These are phyloP conservation scores for Moringa oleifera DNA, from an alignment of 345 rosid species.

Conservation along the genomic window DNA sequence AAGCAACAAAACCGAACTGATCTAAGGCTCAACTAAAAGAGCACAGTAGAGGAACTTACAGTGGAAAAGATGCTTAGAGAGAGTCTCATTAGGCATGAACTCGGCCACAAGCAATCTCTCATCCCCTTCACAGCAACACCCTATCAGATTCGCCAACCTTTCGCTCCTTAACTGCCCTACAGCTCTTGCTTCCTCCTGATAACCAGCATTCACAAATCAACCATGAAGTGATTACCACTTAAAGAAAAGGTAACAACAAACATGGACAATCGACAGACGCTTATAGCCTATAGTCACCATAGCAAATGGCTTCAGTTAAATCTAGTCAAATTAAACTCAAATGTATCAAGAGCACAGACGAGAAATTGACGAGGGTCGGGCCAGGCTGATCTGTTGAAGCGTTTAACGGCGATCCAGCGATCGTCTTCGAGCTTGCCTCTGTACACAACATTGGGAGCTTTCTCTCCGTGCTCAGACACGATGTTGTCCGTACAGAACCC, in stretches of 20 bases:
- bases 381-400: constrained; percentile 77
- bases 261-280: neutral
- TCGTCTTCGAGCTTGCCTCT: constrained; percentile 64
- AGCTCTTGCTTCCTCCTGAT: constrained; percentile 71
- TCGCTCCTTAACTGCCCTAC: constrained; percentile 74
- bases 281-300: neutral
- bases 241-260: neutral
- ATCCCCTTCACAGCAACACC: constrained; percentile 77
- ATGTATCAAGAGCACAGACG: constrained; percentile 21
- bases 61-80: constrained; percentile 85
- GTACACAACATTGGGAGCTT: constrained; percentile 82
- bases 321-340: neutral
- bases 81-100: constrained; percentile 84
- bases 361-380: constrained; percentile 85
- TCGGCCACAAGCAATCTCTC: constrained; percentile 82
- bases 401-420: constrained; percentile 65
- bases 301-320: neutral
- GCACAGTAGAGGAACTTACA: constrained; percentile 29
- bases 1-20: constrained; percentile 5
- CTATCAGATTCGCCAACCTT: constrained; percentile 66
- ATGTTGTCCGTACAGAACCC: constrained; percentile 64
- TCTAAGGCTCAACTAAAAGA: neutral
- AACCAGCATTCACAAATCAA: constrained; percentile 19
- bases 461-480: constrained; percentile 85
- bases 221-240: neutral